These are phyloP conservation scores for Carallia pectinifolia DNA, from an alignment of 345 rosid genomes.

Conservation along the genomic window DNA sequence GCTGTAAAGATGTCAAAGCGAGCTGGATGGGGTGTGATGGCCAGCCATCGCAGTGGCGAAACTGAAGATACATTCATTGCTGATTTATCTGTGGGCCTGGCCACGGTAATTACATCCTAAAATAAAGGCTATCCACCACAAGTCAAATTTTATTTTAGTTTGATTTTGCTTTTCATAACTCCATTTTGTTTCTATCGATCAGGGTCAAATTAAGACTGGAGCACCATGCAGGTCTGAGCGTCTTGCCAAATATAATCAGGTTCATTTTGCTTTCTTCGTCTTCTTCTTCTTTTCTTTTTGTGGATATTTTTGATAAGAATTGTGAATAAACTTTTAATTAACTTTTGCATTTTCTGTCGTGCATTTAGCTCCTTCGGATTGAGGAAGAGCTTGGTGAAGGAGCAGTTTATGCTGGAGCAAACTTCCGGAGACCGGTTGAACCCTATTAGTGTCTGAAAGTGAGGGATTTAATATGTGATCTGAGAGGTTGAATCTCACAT, in stretches of 20 bases:
- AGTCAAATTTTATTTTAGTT: background rate
- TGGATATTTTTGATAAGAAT: background rate
- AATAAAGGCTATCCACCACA: no score
- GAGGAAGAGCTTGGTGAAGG: slow-evolving; percentile 90
- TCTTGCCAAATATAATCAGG: slow-evolving; percentile 76
- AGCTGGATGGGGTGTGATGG: slow-evolving; percentile 61
- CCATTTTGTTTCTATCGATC: slow-evolving; percentile 11
- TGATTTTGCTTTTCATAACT: background rate
- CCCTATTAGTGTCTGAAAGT: slow-evolving; percentile 54
- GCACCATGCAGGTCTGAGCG: slow-evolving; percentile 78
- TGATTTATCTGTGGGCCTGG: slow-evolving; percentile 54
- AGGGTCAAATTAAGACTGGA: slow-evolving; percentile 70
- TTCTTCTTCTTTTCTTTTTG: background rate
- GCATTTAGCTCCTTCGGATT: slow-evolving; percentile 69
- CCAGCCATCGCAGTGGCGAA: slow-evolving; percentile 61
- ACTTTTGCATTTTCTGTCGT: background rate
- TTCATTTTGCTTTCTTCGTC: background rate
- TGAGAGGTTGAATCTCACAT: background rate
- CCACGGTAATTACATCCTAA: slow-evolving; percentile 36
- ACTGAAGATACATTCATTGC: slow-evolving; percentile 62
- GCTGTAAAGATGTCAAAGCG: slow-evolving; percentile 51
- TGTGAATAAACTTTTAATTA: background rate
- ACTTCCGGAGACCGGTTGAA: slow-evolving; percentile 81
- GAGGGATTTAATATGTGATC: background rate
- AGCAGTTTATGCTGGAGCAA: slow-evolving; percentile 80